Evolutionary conservation across 495 filamentous ascomycete genomes (phyloP).

Genomic region (Aspergillus conjunctus): DNA sequence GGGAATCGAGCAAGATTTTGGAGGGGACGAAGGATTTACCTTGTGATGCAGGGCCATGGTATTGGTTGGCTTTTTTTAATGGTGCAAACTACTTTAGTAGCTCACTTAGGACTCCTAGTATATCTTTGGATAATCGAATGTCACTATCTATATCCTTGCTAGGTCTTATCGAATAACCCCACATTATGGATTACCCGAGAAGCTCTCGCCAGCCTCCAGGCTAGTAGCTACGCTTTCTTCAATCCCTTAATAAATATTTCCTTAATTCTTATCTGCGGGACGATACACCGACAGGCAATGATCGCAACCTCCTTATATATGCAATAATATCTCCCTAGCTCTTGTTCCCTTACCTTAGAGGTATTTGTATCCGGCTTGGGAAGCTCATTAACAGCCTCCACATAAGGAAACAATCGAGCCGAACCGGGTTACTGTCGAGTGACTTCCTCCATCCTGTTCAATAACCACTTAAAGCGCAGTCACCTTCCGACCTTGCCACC

Average conservation of each 20-base stretch:
- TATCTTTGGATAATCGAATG: slow-evolving; percentile 2
- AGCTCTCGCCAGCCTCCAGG: neutral
- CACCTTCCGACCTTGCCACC: neutral
- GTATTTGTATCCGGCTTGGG: neutral
- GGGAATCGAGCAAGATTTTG: too few relatives aligned
- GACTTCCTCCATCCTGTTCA: neutral
- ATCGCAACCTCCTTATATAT: neutral
- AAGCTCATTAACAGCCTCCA: neutral
- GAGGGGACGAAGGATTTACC: too few relatives aligned
- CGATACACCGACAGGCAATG: neutral
- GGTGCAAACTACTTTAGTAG: too few relatives aligned
- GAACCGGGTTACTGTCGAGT: neutral
- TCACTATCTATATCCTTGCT: neutral
- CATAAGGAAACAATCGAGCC: neutral
- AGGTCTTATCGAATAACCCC: slow-evolving; percentile 6
- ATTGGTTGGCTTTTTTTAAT: too few relatives aligned
- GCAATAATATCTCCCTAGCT: neutral
- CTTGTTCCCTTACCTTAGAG: neutral
- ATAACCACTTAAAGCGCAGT: neutral
- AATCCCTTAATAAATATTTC: neutral
- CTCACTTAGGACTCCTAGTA: neutral
- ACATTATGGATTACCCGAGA: slow-evolving; percentile 6
- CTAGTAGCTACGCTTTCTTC: neutral
- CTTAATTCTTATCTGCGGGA: neutral
- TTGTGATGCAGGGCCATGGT: too few relatives aligned